Base-by-base conservation (phyloP, 495 filamentous ascomycete genomes). In the Cairneyella variabilis region DNA sequence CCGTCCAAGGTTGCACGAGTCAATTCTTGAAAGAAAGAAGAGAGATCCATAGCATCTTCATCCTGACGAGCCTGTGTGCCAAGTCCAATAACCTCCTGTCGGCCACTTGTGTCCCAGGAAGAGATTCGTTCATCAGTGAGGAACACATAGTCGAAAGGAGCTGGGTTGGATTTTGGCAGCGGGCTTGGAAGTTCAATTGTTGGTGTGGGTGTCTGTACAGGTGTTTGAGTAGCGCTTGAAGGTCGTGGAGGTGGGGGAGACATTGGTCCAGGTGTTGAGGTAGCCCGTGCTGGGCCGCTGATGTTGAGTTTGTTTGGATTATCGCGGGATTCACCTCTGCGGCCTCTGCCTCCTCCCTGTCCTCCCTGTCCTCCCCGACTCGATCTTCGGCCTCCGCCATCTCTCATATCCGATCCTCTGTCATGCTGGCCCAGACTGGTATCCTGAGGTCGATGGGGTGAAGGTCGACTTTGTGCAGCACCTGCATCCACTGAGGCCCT, bases 21-120 rank as follows among this genome's bases (percentile, higher is more conserved):
- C 21, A 97, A 74, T 63, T 99, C 95, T 66, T 97, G 89, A 57
- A 91, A 91, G 20, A 96, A 71, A 10, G 76, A 79, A 27, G 82
- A 78, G 26, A 96, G 71, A 50, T 75, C 75, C 28, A 83, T 65
- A 18, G 78, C 64, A 64, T 95, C 88, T 56, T 85, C 78, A 55
- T 84, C 77, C 25, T 78, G 68, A 41, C 78, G 78, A 22, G 82
- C 84, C 53, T 80, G 74, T 44, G 71, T 61, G 23, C 77, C 78
- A 56, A 76, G 67, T 3, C 68, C 65, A 18, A 79, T 62, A 3
- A 82, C 67, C 39, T 78, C 72, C 40, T 79, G 75, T 5, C 78
- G 73, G n/a, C 70, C 76, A 43, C 61, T 65, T 45, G 70, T 65
- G 32, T 66, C 56, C 78, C 78, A 82, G 32, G 64, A 54, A 9